phyloP scores from a whole-genome alignment of 2,329 filamentous ascomycete species.

The Colletotrichum acutatum region DNA sequence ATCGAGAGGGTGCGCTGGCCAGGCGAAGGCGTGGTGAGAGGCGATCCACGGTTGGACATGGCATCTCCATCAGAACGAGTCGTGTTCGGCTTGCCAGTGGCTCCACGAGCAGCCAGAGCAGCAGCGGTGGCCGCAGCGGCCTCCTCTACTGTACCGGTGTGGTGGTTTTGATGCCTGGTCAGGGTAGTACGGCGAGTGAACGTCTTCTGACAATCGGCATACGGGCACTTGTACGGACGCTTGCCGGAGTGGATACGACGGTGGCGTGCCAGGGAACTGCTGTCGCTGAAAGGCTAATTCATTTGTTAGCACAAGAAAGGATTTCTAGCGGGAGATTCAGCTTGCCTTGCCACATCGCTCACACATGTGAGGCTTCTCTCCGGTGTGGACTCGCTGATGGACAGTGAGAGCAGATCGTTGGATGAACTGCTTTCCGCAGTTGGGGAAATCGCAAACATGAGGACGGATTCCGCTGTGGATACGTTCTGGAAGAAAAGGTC shows the following conservation, averaged over 20 bases:
- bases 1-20: slow-evolving; percentile 82
- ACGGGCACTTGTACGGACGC: slow-evolving; percentile 96
- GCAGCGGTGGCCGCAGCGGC: slow-evolving; percentile 89
- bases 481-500: slow-evolving; percentile 71
- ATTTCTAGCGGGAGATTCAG: not conserved
- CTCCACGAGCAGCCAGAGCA: slow-evolving; percentile 72
- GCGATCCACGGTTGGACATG: slow-evolving; percentile 77
- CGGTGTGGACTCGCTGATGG: slow-evolving; percentile 94
- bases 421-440: slow-evolving; percentile 96
- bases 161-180: slow-evolving; percentile 94
- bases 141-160: slow-evolving; percentile 94
- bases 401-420: slow-evolving; percentile 96
- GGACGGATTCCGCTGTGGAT: slow-evolving; percentile 94
- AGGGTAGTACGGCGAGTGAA: slow-evolving; percentile 96
- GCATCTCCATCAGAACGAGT: slow-evolving; percentile 77
- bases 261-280: slow-evolving; percentile 91
- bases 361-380: slow-evolving; percentile 98
- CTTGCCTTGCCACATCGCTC: slow-evolving; percentile 93
- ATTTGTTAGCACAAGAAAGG: slow-evolving; percentile 36
- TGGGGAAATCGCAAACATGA: slow-evolving; percentile 89
- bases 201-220: slow-evolving; percentile 97
- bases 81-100: slow-evolving; percentile 52
- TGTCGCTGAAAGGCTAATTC: slow-evolving; percentile 90
- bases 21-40: slow-evolving; percentile 84
- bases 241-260: slow-evolving; percentile 95